Evolutionary conservation across 2,329 filamentous ascomycete species (phyloP).

Genomic region (Sporothrix inflata): DNA sequence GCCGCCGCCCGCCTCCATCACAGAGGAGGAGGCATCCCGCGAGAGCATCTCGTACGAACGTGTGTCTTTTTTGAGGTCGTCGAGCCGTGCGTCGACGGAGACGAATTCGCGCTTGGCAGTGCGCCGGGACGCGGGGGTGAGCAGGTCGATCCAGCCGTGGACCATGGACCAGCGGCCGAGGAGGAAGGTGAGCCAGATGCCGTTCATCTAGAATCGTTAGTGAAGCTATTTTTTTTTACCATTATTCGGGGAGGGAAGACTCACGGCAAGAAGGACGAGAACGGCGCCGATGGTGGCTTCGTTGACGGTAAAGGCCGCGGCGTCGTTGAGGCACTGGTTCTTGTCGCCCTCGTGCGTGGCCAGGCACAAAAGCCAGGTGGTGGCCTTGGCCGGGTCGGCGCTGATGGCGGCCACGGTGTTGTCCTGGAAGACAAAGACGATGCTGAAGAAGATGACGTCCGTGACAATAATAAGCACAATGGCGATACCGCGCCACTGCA

Average conservation of each 20-base stretch:
- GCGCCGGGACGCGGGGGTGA: conserved; percentile 50
- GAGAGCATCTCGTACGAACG: conserved; percentile 83
- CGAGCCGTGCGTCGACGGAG: conserved; percentile 73
- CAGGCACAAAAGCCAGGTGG: conserved; percentile 76
- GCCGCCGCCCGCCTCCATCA: conserved; percentile 33
- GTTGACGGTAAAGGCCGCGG: conserved; percentile 67
- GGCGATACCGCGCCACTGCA: conserved; percentile 92
- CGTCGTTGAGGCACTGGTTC: conserved; percentile 64
- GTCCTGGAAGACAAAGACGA: conserved; percentile 88
- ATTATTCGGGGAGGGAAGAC: conserved; percentile 48
- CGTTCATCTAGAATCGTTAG: conserved; percentile 64
- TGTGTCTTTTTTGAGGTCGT: conserved; percentile 62
- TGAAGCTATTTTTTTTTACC: background rate
- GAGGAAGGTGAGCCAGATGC: conserved; percentile 81
- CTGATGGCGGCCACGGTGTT: conserved; percentile 65
- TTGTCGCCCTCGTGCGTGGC: conserved; percentile 60
- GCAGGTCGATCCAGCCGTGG: conserved; percentile 75
- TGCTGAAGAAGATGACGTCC: conserved; percentile 91
- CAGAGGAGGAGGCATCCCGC: conserved; percentile 45
- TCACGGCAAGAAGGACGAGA: conserved; percentile 77
- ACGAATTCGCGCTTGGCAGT: conserved; percentile 78
- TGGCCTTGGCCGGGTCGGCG: conserved; percentile 56
- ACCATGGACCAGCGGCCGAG: conserved; percentile 85
- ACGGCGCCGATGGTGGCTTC: conserved; percentile 80
- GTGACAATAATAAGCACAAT: conserved; percentile 88